phyloP scores from a whole-genome alignment of 1,139 yeast species.

The Spathaspora sp. region DNA sequence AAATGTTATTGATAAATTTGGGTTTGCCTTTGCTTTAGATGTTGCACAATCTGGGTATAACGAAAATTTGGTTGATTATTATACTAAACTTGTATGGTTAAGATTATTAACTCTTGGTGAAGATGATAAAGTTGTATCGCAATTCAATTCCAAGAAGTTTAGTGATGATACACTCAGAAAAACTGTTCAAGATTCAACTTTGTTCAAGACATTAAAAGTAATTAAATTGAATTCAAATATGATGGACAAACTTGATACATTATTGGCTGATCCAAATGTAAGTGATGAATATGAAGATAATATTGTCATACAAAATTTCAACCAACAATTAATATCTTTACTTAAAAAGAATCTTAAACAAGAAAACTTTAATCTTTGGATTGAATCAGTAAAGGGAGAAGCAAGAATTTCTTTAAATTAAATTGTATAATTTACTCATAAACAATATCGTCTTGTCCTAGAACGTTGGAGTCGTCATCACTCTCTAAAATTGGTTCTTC shows the following conservation, averaged over 20 bases:
- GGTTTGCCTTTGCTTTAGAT: slow-evolving; percentile 37
- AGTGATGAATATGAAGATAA: slow-evolving; percentile 13
- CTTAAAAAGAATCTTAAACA: slow-evolving; percentile 16
- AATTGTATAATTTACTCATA: background rate
- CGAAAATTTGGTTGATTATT: slow-evolving; percentile 22
- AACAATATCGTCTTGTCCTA: background rate
- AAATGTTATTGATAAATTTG: slow-evolving; percentile 16
- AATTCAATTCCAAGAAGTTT: slow-evolving; percentile 42
- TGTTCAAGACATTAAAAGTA: slow-evolving; percentile 44
- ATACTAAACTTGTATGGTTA: slow-evolving; percentile 54
- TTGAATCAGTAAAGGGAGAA: slow-evolving; percentile 24
- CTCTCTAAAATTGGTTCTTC: background rate
- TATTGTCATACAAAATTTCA: slow-evolving; percentile 14
- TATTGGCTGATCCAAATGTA: slow-evolving; percentile 7
- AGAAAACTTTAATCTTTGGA: slow-evolving; percentile 27
- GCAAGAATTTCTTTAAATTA: slow-evolving; percentile 9
- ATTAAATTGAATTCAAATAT: slow-evolving; percentile 5
- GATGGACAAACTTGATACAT: slow-evolving; percentile 13
- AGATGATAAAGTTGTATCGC: slow-evolving; percentile 51
- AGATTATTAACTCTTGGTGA: slow-evolving; percentile 57
- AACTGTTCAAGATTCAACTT: slow-evolving; percentile 39
- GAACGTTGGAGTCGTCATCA: background rate
- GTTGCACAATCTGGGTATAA: slow-evolving; percentile 31
- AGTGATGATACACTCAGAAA: slow-evolving; percentile 46
- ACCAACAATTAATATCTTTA: slow-evolving; percentile 15